A percentile compares a stretch with the other conserved stretches of the same genome.
Conservation (phyloP, 441 rosid species). For the Erodium chrysanthum region DNA sequence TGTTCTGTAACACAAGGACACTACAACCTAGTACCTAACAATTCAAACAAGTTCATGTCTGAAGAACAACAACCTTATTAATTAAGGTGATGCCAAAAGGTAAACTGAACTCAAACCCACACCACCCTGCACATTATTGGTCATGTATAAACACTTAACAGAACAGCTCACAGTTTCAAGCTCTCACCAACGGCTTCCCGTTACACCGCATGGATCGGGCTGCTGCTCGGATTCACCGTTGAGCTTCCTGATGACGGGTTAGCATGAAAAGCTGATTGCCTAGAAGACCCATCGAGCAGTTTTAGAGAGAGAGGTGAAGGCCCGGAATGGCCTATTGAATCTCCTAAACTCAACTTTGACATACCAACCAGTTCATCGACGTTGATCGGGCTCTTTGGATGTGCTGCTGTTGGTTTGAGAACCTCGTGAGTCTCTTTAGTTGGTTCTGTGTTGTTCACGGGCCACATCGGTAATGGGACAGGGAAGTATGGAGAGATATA, state of each 20-base stretch:
- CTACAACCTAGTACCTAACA: background rate
- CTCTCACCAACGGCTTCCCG: slow-evolving; percentile 12
- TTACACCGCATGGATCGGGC: slow-evolving; percentile 42
- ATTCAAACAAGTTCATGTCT: background rate
- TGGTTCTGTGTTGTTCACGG: slow-evolving; percentile 40
- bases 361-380: slow-evolving; percentile 62
- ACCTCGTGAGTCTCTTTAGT: slow-evolving; percentile 57
- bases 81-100: background rate
- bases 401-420: slow-evolving; percentile 59
- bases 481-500: slow-evolving; percentile 66
- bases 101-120: background rate
- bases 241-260: slow-evolving; percentile 40
- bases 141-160: too few species aligned
- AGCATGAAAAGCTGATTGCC: slow-evolving; percentile 69
- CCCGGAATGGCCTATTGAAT: slow-evolving; percentile 35
- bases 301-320: slow-evolving; percentile 47
- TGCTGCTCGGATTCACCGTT: slow-evolving; percentile 33
- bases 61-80: background rate
- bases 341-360: slow-evolving; percentile 58
- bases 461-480: slow-evolving; percentile 52
- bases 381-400: slow-evolving; percentile 53
- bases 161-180: too few species aligned
- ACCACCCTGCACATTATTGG: background rate
- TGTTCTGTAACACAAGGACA: background rate
- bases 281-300: slow-evolving; percentile 41